Evolutionary conservation across 371 early-diverging fungal species (phyloP), one percentile per base, ranked within the genome.

Genomic region (Phascolomyces articulosus): DNA sequence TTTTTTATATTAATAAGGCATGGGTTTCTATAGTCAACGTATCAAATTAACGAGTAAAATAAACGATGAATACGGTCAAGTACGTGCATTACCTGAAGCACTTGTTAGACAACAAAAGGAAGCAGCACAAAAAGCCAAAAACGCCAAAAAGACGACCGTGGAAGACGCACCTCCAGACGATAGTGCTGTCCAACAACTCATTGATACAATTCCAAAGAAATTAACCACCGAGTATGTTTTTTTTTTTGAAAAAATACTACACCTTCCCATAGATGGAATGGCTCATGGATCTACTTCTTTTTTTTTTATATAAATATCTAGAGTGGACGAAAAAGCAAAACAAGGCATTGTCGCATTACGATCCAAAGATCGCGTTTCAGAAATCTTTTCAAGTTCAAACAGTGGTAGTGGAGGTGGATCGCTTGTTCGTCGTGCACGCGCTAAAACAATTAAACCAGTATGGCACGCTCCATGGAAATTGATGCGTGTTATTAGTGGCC

Each of bases 391-490:
- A 9, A 63, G 62, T 31, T 77, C 74, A 40, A 72, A 67, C n/a
- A 69, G 73, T 40, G 73, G 70, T 10, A 9, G 9, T 9, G 84
- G 83, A 29, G 74, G 79, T 29, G 84, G 84, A 2, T 87, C 87
- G 8, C 73, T 88, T 55, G 84, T 90, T 23, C 83, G 87, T 48
- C 82, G 90, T 62, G 75, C 87, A 41, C 77, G 77, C 23, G 85
- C 87, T 51, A 83, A 83, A 77, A 79, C 78, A 0, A 78, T 85
- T 60, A 76, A 85, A 73, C 87, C 97, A 61, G 79, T 89, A 55
- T 98, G 98, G 98, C 98, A 98, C 75, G 95, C 98, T 26, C 98
- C 98, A n/a, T 98, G 98, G 98, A 96, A 96, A 79, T 85, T 98
- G 62, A 96, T 96, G 96, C 87, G 95, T 64, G 96, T 98, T 47